Evolutionary conservation across 2,329 filamentous ascomycete genomes (phyloP).

Genomic region (Xylariales sp.): DNA sequence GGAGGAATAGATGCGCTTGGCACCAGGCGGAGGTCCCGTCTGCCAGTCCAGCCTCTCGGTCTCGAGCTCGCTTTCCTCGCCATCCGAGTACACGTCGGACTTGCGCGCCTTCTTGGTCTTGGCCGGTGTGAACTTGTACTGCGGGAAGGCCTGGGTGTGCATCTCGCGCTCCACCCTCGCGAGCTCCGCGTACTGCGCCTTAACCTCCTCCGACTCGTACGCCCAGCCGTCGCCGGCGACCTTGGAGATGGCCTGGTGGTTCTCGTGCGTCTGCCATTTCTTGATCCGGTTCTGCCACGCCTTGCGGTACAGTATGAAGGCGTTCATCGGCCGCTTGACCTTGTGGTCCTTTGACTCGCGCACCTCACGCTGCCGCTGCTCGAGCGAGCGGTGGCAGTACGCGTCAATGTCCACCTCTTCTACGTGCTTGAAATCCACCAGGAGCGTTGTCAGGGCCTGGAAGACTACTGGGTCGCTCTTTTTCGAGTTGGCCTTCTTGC

Average conservation of each 20-base stretch:
- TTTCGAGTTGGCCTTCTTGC: slow-evolving; percentile 36
- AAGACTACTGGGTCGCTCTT: slow-evolving; percentile 47
- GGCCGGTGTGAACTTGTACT: slow-evolving; percentile 89
- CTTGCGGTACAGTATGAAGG: slow-evolving; percentile 96
- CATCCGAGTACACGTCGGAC: slow-evolving; percentile 14
- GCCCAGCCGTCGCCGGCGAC: slow-evolving; percentile 87
- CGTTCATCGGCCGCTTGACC: slow-evolving; percentile 91
- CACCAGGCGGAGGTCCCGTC: slow-evolving; percentile 31
- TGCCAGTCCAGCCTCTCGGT: slow-evolving; percentile 30
- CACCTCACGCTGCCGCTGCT: slow-evolving; percentile 64
- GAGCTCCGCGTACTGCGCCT: slow-evolving; percentile 71
- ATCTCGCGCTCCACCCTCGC: slow-evolving; percentile 78
- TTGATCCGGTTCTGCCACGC: slow-evolving; percentile 87
- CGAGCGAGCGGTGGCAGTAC: slow-evolving; percentile 69
- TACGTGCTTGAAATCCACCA: slow-evolving; percentile 55
- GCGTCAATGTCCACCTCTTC: slow-evolving; percentile 71
- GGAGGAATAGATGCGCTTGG: slow-evolving; percentile 23
- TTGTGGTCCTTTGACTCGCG: slow-evolving; percentile 66
- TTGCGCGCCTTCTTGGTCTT: slow-evolving; percentile 54
- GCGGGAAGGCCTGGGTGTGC: slow-evolving; percentile 78
- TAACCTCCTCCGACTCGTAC: slow-evolving; percentile 68
- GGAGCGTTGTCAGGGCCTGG: slow-evolving; percentile 66
- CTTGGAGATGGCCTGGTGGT: slow-evolving; percentile 87
- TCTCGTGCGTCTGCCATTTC: slow-evolving; percentile 74
- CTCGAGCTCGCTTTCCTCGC: slow-evolving; percentile 29